Conservation (phyloP, 306 rosid genomes). For the Malus domestica region DNA sequence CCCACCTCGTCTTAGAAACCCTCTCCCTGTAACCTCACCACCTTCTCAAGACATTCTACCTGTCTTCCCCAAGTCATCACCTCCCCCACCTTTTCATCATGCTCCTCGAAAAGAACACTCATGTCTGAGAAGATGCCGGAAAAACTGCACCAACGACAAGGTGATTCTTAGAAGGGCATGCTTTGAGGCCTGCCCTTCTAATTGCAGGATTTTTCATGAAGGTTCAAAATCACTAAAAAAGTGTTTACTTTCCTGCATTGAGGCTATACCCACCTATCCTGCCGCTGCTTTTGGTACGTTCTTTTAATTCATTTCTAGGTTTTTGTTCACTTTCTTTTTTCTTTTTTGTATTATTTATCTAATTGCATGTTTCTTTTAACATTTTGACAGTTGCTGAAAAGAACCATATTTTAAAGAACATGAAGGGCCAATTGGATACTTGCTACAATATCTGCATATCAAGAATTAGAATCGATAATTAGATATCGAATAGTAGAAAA, state of each 20-base stretch:
- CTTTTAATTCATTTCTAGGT: neutral
- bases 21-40: neutral
- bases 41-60: neutral
- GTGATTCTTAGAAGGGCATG: neutral
- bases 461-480: neutral
- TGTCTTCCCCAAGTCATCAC: neutral
- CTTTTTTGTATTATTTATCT: neutral
- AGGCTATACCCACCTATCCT: neutral
- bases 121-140: neutral
- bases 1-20: neutral
- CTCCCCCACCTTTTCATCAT: neutral
- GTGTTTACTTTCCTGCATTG: neutral
- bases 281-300: neutral
- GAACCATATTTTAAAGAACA: neutral
- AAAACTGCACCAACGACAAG: neutral
- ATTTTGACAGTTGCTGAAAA: neutral
- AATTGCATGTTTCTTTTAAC: neutral
- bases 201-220: neutral
- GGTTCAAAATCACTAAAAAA: neutral
- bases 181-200: neutral
- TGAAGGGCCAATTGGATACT: neutral
- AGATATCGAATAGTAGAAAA: neutral
- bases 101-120: neutral
- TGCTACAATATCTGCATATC: neutral
- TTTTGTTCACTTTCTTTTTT: neutral